Conservation (phyloP, 2,329 filamentous ascomycete genomes). For the Neopestalotiopsis sp. region DNA sequence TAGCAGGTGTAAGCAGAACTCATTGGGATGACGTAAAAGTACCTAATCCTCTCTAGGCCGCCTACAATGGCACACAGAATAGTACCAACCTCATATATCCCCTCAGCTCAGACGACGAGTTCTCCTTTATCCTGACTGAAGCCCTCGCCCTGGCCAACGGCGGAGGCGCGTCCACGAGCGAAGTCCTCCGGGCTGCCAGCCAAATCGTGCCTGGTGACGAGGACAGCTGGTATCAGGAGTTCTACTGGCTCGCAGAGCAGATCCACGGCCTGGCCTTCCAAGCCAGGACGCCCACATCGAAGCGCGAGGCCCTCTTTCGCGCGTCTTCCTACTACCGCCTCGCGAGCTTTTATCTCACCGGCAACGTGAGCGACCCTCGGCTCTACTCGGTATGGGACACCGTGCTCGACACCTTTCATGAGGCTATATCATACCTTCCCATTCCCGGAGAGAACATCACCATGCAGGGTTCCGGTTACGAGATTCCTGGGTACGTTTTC, state of each 20-base stretch:
- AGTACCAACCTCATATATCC: conserved; percentile 14
- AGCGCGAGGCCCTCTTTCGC: conserved; percentile 40
- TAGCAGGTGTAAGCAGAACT: not conserved
- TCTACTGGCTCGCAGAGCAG: conserved; percentile 28
- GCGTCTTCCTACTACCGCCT: conserved; percentile 47
- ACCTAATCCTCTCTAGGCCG: not conserved
- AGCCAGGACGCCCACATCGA: conserved; percentile 25
- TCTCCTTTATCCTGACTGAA: conserved; percentile 23
- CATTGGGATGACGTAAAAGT: not conserved
- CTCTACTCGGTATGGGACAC: conserved; percentile 43
- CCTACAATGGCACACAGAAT: conserved; percentile 16
- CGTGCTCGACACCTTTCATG: conserved; percentile 42
- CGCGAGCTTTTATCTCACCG: conserved; percentile 47
- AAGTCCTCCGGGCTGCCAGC: conserved; percentile 36
- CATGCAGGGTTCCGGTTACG: conserved; percentile 31
- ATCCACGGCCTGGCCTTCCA: conserved; percentile 23
- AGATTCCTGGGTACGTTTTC: conserved; percentile 28
- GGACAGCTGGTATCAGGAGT: conserved; percentile 29
- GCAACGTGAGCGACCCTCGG: conserved; percentile 44
- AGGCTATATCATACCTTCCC: conserved; percentile 40
- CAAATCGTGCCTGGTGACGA: conserved; percentile 31
- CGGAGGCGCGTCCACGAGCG: conserved; percentile 36
- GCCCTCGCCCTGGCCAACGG: conserved; percentile 20
- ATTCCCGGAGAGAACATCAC: conserved; percentile 41
- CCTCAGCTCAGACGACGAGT: conserved; percentile 24